These are phyloP conservation scores for Cladosporium sp. DNA, from an alignment of 2,329 filamentous ascomycete genomes.

Conservation along the genomic window DNA sequence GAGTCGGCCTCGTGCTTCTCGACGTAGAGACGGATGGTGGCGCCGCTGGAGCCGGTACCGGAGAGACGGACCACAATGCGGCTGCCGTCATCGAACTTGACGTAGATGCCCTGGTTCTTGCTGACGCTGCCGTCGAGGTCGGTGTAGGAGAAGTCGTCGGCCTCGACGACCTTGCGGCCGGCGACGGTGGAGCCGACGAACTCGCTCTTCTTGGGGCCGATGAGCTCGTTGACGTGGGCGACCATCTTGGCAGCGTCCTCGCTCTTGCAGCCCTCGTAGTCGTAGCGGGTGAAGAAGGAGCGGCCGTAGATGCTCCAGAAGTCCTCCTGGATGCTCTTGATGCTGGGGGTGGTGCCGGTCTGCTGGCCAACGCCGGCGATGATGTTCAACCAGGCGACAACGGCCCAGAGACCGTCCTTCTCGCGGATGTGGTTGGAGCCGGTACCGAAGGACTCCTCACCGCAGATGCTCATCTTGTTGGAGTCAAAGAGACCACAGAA, in stretches of 20 bases:
- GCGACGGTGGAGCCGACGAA: conserved; percentile 81
- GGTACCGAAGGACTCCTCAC: conserved; percentile 96
- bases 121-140: conserved; percentile 96
- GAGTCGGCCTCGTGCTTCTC: conserved; percentile 89
- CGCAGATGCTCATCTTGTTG: conserved; percentile 95
- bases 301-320: conserved; percentile 97
- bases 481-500: conserved; percentile 95
- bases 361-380: conserved; percentile 88
- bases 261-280: conserved; percentile 92
- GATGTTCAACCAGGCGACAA: conserved; percentile 98
- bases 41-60: conserved; percentile 89
- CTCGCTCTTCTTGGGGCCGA: conserved; percentile 62
- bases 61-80: conserved; percentile 93
- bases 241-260: conserved; percentile 90
- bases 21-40: conserved; percentile 94
- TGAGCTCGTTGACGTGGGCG: conserved; percentile 71
- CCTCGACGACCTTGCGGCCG: conserved; percentile 79
- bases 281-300: conserved; percentile 98
- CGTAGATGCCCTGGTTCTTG: conserved; percentile 92
- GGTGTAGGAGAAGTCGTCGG: conserved; percentile 96
- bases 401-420: conserved; percentile 97
- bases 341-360: conserved; percentile 78
- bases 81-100: conserved; percentile 90
- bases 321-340: conserved; percentile 91
- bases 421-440: conserved; percentile 98